Evolutionary conservation across 169 alveolate species (phyloP).

Genomic region (Plasmodium adleri): DNA sequence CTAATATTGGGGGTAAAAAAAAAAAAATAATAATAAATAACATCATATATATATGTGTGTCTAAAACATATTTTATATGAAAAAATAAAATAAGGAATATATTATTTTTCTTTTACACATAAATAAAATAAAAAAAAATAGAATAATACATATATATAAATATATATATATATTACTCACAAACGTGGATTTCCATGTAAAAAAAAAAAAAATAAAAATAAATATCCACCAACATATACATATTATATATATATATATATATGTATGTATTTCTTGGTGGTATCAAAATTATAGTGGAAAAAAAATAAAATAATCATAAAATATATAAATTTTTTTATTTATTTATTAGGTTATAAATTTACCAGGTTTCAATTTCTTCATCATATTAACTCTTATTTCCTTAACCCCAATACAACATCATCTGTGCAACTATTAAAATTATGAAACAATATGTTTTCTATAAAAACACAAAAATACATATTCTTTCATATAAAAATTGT

Average conservation of each 20-base stretch:
- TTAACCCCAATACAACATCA: neutral
- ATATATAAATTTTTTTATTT: too few species aligned
- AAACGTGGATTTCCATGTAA: neutral
- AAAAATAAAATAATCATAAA: too few species aligned
- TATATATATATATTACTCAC: neutral
- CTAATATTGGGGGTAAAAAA: neutral
- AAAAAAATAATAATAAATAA: neutral
- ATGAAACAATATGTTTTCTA: too few species aligned
- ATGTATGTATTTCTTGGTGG: too few species aligned
- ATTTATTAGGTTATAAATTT: too few species aligned
- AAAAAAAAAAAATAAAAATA: neutral
- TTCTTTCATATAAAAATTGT: slow-evolving; percentile 1
- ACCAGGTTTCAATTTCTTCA: too few species aligned
- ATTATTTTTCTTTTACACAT: neutral
- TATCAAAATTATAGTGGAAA: too few species aligned
- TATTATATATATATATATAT: too few species aligned
- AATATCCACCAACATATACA: too few species aligned
- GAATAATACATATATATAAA: neutral
- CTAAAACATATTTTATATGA: slow-evolving; percentile 1
- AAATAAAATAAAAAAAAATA: neutral
- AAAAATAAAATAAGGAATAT: neutral
- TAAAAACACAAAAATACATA: slow-evolving; percentile 1
- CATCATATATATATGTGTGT: neutral
- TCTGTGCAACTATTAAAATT: neutral
- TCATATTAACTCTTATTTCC: too few species aligned